phyloP scores from a whole-genome alignment of 2,329 filamentous ascomycete genomes.

The Verticillium tricorpus region DNA sequence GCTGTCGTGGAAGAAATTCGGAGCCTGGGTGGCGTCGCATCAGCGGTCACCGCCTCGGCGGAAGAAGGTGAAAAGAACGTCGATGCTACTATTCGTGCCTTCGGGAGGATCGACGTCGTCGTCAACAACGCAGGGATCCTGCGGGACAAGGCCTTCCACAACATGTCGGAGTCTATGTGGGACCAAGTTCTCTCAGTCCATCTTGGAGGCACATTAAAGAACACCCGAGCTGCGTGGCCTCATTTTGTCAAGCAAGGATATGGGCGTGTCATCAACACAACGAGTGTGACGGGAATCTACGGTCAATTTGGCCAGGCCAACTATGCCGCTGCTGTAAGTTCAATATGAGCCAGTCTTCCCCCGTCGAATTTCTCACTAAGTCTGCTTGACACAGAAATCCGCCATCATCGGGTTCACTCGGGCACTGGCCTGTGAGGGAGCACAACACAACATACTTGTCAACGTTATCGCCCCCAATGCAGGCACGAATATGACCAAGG shows the following conservation, averaged over 20 bases:
- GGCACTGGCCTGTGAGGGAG: constrained; percentile 85
- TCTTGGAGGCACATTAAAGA: constrained; percentile 90
- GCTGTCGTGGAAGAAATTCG: constrained; percentile 88
- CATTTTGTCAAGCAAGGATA: constrained; percentile 99
- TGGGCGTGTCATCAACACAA: constrained; percentile 93
- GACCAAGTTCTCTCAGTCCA: constrained; percentile 90
- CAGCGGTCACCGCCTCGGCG: constrained; percentile 87
- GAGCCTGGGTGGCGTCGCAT: constrained; percentile 82
- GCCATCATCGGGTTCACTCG: constrained; percentile 95
- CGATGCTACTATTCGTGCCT: constrained; percentile 89
- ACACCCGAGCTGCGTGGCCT: constrained; percentile 96
- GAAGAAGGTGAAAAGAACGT: constrained; percentile 89
- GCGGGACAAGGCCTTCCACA: constrained; percentile 93
- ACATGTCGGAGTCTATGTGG: constrained; percentile 96
- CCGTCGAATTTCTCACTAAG: background rate
- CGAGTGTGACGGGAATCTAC: constrained; percentile 95
- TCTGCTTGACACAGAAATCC: constrained; percentile 57
- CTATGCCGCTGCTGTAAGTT: constrained; percentile 79
- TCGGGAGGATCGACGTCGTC: constrained; percentile 88
- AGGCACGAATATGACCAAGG: constrained; percentile 90
- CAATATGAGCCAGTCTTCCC: background rate
- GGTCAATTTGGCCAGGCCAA: constrained; percentile 99
- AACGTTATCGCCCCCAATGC: constrained; percentile 98
- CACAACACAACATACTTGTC: constrained; percentile 96
- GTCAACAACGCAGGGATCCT: constrained; percentile 99